Base-by-base conservation (phyloP, 495 filamentous ascomycete genomes). In the Lentithecium fluviatile region DNA sequence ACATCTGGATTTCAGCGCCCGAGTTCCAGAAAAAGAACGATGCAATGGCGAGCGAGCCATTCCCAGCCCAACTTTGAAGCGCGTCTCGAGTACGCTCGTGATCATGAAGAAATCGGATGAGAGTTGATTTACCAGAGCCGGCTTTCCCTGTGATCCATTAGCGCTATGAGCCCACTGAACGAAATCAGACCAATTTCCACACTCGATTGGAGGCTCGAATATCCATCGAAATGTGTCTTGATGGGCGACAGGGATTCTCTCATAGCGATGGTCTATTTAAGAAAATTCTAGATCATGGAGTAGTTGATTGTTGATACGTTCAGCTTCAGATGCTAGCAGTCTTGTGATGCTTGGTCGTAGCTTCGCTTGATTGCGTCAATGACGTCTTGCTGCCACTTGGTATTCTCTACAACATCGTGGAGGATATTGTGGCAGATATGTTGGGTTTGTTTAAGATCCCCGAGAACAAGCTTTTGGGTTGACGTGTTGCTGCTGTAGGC, bases 1-100 rank as follows among this genome's bases (percentile, higher is more conserved):
- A 77, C 52, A 73, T 76, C 52, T 79, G 75, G 20, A 75, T 37
- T 3, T 32, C 25, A 1, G 49, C 69, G 0, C 77, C 77, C 0
- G 73, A 43, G 43, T 58, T 71, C 75, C 77, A 81, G 63, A 81
- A 82, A 58, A 75, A 82, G 64, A 78, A 80, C 17, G 49, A 59
- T 2, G 74, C 73, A 19, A 71, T 57, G 4, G 56, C 46, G 8
- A 66, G 42, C n/a, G 25, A 15, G 11, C 23, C 23, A 19, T 0
- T 5, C 0, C 24, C 38, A 1, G 55, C 61, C 54, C 56, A 64
- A 7, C 8, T 8, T 3, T 37, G 37, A 13, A 64, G 49, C 3
- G 2, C 5, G 4, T 36, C 24, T 5, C 24, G 4, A 8, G 61
- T 53, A 8, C 21, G 10, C 1, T 11, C 1, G 29, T 29, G 19